These are phyloP conservation scores for thale cress (Arabidopsis thaliana) DNA, from an alignment of 345 rosid species.

Conservation along the genomic window TAIR10.1 NC_003076.8:854001-854500, in stretches of 20 bases:
- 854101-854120: constrained; percentile 30
- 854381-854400: constrained; percentile 38
- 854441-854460: constrained; percentile 36
- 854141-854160: constrained; percentile 3
- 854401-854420: not conserved
- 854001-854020: not conserved
- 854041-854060: constrained; percentile 23
- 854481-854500: constrained; percentile 36
- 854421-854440: not conserved
- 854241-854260: not conserved
- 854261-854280: not conserved
- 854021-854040: not conserved
- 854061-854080: constrained; percentile 5
- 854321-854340: constrained; percentile 15
- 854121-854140: constrained; percentile 16
- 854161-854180: not conserved
- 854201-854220: constrained; percentile 36
- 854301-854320: constrained; percentile 23
- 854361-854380: not conserved
- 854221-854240: not conserved
- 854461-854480: constrained; percentile 20
- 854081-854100: constrained; percentile 36
- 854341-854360: not conserved
- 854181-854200: constrained; percentile 20
- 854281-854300: constrained; percentile 27